Evolutionary conservation across 305 asterid species (phyloP).

Genomic region (Withania somnifera): DNA sequence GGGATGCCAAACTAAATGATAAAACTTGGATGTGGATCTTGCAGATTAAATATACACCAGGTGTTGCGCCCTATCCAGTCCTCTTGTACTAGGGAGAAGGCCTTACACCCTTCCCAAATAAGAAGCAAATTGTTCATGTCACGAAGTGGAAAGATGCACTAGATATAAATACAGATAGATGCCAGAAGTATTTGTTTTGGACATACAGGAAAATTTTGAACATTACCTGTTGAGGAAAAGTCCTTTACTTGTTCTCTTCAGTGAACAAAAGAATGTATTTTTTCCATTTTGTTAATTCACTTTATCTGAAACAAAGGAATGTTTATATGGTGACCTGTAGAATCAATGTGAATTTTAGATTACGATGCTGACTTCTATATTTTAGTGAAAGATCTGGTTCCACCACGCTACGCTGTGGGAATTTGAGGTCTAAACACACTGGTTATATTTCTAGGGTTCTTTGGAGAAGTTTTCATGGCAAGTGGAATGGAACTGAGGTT

Average conservation of each 20-base stretch:
- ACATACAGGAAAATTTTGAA: background rate
- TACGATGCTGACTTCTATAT: background rate
- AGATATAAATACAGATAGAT: background rate
- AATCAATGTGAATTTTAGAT: background rate
- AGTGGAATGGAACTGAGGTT: constrained; percentile 98
- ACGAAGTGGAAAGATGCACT: background rate
- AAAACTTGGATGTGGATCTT: background rate
- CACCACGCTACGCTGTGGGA: background rate
- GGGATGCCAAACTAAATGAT: background rate
- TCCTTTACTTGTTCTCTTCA: background rate
- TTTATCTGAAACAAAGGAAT: background rate
- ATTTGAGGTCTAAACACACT: background rate
- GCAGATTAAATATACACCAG: background rate
- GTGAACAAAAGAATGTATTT: background rate
- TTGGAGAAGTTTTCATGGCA: constrained; percentile 99
- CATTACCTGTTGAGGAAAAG: background rate
- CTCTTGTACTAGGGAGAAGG: background rate
- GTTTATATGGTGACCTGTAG: background rate
- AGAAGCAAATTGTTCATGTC: background rate
- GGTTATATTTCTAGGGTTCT: constrained; percentile 49
- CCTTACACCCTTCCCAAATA: background rate
- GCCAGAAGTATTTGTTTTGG: background rate
- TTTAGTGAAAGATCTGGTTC: background rate
- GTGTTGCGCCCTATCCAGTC: background rate
- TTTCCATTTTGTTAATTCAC: background rate